Evolutionary conservation across 139 green algal species (phyloP).

Genomic region (Picochlorum sp.): DNA sequence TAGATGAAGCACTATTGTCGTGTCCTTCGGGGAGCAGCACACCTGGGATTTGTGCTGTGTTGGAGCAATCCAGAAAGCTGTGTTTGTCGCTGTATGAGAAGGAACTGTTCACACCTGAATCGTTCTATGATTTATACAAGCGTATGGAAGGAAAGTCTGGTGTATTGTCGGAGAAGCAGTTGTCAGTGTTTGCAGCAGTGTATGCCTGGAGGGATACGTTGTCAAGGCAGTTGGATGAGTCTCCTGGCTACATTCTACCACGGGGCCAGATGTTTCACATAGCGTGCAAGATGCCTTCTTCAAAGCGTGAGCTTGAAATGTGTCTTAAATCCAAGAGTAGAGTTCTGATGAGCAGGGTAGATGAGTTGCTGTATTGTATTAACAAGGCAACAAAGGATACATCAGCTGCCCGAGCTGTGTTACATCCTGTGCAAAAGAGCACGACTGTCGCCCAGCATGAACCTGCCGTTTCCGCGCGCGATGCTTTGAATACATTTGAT

Average conservation of each 20-base stretch:
- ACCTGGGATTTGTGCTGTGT: constrained; percentile 42
- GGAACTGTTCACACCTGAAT: constrained; percentile 28
- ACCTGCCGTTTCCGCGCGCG: too few species aligned
- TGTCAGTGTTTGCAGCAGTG: constrained; percentile 45
- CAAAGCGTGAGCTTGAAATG: background rate
- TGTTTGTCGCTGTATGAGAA: constrained; percentile 72
- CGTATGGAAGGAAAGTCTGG: constrained; percentile 8
- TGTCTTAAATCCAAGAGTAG: too few species aligned
- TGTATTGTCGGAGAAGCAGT: constrained; percentile 37
- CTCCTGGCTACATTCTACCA: constrained; percentile 72
- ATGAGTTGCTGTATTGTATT: too few species aligned
- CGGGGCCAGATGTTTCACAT: constrained; percentile 62
- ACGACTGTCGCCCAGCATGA: too few species aligned
- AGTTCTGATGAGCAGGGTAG: too few species aligned
- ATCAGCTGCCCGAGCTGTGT: too few species aligned
- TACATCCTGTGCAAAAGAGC: too few species aligned
- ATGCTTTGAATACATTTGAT: too few species aligned
- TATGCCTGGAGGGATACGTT: constrained; percentile 65
- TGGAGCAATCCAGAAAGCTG: constrained; percentile 68
- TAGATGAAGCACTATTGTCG: constrained; percentile 5
- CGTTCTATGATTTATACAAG: constrained; percentile 21
- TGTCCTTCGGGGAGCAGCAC: background rate
- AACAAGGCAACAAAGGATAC: too few species aligned
- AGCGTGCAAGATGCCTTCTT: constrained; percentile 30
- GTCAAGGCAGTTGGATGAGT: constrained; percentile 69